Conservation (phyloP, 305 asterid genomes). For the Fraxinus nigra region DNA sequence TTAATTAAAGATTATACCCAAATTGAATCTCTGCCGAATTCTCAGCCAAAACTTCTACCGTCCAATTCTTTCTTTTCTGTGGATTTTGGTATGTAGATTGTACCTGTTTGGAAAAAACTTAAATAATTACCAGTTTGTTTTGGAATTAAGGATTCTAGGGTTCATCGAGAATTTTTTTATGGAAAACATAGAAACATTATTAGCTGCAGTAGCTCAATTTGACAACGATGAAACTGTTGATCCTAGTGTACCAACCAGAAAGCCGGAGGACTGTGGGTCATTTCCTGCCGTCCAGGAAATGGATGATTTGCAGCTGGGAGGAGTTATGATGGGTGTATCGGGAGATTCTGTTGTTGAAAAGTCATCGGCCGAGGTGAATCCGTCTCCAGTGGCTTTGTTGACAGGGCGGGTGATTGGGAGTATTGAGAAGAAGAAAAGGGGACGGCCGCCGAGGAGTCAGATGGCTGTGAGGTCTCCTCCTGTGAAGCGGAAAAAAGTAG, state of each 20-base stretch:
- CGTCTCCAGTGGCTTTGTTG: conserved; percentile 24
- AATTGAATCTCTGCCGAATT: conserved; percentile 16
- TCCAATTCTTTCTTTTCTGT: conserved; percentile 11
- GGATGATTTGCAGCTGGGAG: conserved; percentile 32
- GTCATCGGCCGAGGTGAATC: conserved; percentile 27
- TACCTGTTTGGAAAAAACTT: conserved; percentile 2
- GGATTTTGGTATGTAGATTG: background rate
- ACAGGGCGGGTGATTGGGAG: conserved; percentile 30
- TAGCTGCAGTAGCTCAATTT: conserved; percentile 63
- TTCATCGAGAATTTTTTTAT: conserved; percentile 14
- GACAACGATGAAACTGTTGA: conserved; percentile 41
- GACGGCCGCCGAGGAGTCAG: conserved; percentile 65
- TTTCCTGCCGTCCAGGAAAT: conserved; percentile 22
- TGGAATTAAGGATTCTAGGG: conserved; percentile 14
- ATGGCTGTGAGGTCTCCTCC: conserved; percentile 41
- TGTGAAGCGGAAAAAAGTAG: conserved; percentile 36
- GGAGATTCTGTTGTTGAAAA: conserved; percentile 20
- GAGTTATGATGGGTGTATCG: conserved; percentile 24
- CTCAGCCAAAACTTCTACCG: conserved; percentile 23
- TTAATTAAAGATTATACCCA: conserved; percentile 20
- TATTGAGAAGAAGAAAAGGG: conserved; percentile 62
- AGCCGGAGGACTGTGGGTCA: conserved; percentile 26
- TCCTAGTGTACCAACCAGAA: conserved; percentile 24
- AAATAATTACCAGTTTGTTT: conserved; percentile 21
- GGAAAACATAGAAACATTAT: conserved; percentile 54